These are phyloP conservation scores for Starmera amethionina DNA, from an alignment of 805 yeast genomes.

Conservation along the genomic window DNA sequence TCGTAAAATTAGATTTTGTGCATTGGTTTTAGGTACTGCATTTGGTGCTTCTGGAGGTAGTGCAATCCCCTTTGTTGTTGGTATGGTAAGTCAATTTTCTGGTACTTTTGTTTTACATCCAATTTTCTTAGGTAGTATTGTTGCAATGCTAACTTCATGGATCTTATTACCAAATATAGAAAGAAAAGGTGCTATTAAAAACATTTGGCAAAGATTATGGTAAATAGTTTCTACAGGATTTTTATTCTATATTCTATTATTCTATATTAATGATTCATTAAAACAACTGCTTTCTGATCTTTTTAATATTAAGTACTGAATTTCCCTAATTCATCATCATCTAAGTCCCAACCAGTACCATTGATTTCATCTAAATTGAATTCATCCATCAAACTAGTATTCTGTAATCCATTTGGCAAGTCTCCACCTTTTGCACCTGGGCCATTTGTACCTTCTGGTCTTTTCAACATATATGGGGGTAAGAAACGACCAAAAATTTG, in stretches of 20 bases:
- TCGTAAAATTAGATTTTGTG: conserved; percentile 38
- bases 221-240: conserved; percentile 1
- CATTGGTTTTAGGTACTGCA: conserved; percentile 42
- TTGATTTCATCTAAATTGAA: background rate
- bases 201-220: conserved; percentile 16
- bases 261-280: too few relatives aligned
- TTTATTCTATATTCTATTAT: too few relatives aligned
- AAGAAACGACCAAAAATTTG: conserved; percentile 75
- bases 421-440: conserved; percentile 21
- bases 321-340: background rate
- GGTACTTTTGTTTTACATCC: conserved; percentile 45
- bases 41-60: conserved; percentile 55
- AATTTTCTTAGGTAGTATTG: conserved; percentile 28
- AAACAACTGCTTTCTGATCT: too few relatives aligned
- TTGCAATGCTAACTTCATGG: conserved; percentile 29
- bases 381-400: conserved; percentile 12
- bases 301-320: background rate
- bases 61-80: conserved; percentile 41
- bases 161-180: conserved; percentile 34
- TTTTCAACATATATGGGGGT: conserved; percentile 71
- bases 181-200: conserved; percentile 14
- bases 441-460: conserved; percentile 15
- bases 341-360: background rate
- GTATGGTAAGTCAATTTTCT: conserved; percentile 32
- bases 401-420: conserved; percentile 17